Conservation (phyloP, 2,329 filamentous ascomycete species). For the Neopestalotiopsis clavispora region DNA sequence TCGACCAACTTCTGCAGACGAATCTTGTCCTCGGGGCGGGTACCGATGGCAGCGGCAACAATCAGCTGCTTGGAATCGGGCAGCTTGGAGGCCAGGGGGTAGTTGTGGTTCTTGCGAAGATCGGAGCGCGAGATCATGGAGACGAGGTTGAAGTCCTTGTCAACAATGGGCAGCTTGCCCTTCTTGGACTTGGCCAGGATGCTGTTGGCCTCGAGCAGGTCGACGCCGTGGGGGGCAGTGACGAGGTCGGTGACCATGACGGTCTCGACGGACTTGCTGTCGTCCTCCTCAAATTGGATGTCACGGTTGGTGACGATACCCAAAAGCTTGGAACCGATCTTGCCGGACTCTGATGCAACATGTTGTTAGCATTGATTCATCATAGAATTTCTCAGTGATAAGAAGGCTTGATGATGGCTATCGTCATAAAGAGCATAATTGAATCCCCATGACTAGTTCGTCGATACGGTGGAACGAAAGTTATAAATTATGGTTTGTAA, state of each 20-base stretch:
- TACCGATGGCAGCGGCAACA: slow-evolving; percentile 93
- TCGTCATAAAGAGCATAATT: slow-evolving; percentile 54
- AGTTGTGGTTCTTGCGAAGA: slow-evolving; percentile 98
- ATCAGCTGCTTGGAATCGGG: slow-evolving; percentile 97
- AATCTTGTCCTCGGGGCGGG: slow-evolving; percentile 88
- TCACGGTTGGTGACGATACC: slow-evolving; percentile 98
- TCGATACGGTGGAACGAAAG: slow-evolving; percentile 99
- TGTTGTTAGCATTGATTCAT: slow-evolving; percentile 40
- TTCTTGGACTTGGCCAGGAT: slow-evolving; percentile 97
- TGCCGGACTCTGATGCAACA: slow-evolving; percentile 75
- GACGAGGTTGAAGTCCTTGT: slow-evolving; percentile 81
- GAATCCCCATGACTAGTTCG: slow-evolving; percentile 85
- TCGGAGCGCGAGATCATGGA: slow-evolving; percentile 94
- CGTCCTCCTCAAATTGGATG: slow-evolving; percentile 90
- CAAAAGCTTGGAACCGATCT: slow-evolving; percentile 91
- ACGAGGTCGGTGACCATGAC: slow-evolving; percentile 97
- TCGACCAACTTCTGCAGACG: slow-evolving; percentile 88
- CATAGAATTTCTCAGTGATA: neutral
- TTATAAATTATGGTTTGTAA: slow-evolving; percentile 87
- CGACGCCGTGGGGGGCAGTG: slow-evolving; percentile 84
- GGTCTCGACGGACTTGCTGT: slow-evolving; percentile 73
- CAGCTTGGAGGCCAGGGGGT: slow-evolving; percentile 94
- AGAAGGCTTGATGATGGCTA: slow-evolving; percentile 25
- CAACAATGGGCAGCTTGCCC: slow-evolving; percentile 94
- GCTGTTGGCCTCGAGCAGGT: slow-evolving; percentile 85